These are phyloP conservation scores for Trichophyton benhamiae DNA, from an alignment of 2,329 filamentous ascomycete genomes.

Conservation along the genomic window DNA sequence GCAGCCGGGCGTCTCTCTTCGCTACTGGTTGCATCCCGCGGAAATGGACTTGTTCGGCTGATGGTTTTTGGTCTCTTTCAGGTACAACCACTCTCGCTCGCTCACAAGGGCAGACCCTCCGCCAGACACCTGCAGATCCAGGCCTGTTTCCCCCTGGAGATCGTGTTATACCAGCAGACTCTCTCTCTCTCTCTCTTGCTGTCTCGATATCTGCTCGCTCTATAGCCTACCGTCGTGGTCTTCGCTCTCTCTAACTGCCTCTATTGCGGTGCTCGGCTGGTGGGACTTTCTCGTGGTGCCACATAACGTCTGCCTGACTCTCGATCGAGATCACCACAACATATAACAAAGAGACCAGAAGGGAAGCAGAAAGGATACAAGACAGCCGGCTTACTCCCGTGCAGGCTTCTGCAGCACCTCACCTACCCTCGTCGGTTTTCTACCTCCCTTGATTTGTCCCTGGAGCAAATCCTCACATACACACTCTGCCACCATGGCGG, in stretches of 20 bases:
- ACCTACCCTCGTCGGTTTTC: not conserved
- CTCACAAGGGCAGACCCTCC: too few relatives aligned
- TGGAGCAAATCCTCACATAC: not conserved
- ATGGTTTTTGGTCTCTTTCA: not conserved
- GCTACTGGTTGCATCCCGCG: not conserved
- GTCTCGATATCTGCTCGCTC: too few relatives aligned
- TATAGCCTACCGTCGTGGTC: not conserved
- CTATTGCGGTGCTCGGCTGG: not conserved
- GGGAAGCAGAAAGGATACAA: not conserved
- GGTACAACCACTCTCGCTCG: too few relatives aligned
- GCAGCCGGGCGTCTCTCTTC: not conserved
- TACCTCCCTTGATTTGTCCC: not conserved
- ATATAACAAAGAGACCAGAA: not conserved
- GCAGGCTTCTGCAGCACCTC: not conserved
- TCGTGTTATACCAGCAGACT: not conserved
- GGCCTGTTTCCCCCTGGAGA: too few relatives aligned
- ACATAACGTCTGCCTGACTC: not conserved
- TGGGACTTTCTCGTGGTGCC: not conserved
- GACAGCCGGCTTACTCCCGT: not conserved
- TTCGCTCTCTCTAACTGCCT: not conserved
- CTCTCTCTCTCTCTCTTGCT: not conserved
- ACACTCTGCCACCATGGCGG: constrained; percentile 36
- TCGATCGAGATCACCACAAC: not conserved
- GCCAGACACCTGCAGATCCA: too few relatives aligned
- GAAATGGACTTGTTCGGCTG: not conserved